Conservation (phyloP, 1,284 basidiomycete genomes). For the Leucoagaricus sp. region DNA sequence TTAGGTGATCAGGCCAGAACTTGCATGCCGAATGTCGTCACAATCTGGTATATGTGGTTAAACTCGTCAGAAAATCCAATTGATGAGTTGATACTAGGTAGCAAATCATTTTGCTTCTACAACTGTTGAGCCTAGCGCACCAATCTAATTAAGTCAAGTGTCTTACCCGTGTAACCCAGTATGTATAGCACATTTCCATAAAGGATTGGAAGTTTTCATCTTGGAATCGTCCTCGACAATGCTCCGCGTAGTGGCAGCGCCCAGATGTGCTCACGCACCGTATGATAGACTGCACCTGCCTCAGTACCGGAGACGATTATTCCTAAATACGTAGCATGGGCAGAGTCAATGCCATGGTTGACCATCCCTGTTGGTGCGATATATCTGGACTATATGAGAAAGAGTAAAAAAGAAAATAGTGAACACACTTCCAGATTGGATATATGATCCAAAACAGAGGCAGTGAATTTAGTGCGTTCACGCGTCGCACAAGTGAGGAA, state of each 20-base stretch:
- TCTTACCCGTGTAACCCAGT: conserved; percentile 54
- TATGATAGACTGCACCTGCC: background rate
- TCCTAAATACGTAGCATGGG: conserved; percentile 47
- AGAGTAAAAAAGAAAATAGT: background rate
- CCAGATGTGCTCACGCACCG: conserved; percentile 74
- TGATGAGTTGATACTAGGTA: background rate
- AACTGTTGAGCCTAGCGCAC: conserved; percentile 54
- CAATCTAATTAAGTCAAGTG: conserved; percentile 59
- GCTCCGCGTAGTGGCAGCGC: conserved; percentile 58
- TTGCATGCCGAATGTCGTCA: conserved; percentile 58
- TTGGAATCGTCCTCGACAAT: conserved; percentile 54
- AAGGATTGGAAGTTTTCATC: conserved; percentile 45
- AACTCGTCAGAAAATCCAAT: conserved; percentile 2
- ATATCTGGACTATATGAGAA: conserved; percentile 30
- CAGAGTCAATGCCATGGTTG: conserved; percentile 53
- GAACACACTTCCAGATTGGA: conserved; percentile 53
- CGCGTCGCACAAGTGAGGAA: too few relatives aligned
- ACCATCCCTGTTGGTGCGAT: conserved; percentile 58
- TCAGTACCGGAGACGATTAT: conserved; percentile 61
- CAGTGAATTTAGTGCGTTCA: too few relatives aligned
- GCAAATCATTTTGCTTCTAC: background rate
- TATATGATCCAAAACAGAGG: conserved; percentile 55
- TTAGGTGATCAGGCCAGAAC: conserved; percentile 67
- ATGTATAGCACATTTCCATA: conserved; percentile 59
- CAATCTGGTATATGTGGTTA: conserved; percentile 43